A percentile compares a stretch with the other conserved stretches of the same genome.
Evolutionary conservation across 371 early-diverging fungal genomes (phyloP).

Genomic region (Mucor mucedo): DNA sequence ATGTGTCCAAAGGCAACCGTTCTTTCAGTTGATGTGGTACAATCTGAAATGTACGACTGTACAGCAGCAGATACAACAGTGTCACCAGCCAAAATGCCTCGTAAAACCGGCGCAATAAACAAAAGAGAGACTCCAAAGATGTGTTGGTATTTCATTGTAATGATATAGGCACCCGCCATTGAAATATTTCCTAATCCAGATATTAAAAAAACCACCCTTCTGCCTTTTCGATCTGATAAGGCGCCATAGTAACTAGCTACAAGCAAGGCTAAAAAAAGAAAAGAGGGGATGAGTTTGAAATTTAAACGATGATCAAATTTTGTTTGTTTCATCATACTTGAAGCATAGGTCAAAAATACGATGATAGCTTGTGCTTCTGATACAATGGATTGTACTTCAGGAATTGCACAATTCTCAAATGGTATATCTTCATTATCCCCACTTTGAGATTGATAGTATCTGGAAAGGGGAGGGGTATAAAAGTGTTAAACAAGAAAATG

Average conservation of each 20-base stretch:
- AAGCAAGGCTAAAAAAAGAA: constrained; percentile 35
- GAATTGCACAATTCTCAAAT: constrained; percentile 44
- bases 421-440: constrained; percentile 21
- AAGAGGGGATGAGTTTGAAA: neutral
- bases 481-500: constrained; percentile 2
- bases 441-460: constrained; percentile 34
- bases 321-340: constrained; percentile 27
- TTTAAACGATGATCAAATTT: neutral
- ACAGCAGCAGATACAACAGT: constrained; percentile 35
- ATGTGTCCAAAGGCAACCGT: constrained; percentile 40
- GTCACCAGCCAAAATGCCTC: constrained; percentile 51
- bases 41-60: constrained; percentile 53
- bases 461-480: neutral
- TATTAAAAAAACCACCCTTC: constrained; percentile 30
- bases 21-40: constrained; percentile 34
- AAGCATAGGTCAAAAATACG: constrained; percentile 31
- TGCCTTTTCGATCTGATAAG: constrained; percentile 50
- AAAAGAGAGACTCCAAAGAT: constrained; percentile 40
- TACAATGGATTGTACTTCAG: constrained; percentile 49
- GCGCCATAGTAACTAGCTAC: constrained; percentile 44
- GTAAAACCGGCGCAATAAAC: constrained; percentile 40
- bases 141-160: constrained; percentile 28
- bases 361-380: constrained; percentile 39
- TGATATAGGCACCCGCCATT: constrained; percentile 22
- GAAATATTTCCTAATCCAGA: constrained; percentile 34